Base-by-base conservation (phyloP, 2,329 filamentous ascomycete genomes). In the Diplodia seriata region DNA sequence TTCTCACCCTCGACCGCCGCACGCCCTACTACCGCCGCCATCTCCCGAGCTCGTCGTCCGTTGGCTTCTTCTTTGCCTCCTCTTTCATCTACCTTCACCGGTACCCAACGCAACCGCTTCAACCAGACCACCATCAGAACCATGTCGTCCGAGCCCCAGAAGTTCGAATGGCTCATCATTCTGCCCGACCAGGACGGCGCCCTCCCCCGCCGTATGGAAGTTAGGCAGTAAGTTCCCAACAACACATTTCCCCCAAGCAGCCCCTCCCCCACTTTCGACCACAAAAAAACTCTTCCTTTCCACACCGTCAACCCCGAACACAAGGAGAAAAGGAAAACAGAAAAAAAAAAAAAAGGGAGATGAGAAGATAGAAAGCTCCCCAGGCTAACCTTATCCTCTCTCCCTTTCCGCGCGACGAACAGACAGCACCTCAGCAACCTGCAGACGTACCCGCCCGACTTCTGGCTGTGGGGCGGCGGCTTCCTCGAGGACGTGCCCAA, bases 391-490 rank as follows among this genome's bases (percentile, higher is more conserved):
- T 20, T 3, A 11, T 47, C 4, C n/a, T 26, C 3, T 26, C 3
- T 26, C 26, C 3, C 26, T 26, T 26, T 26, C 26, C 26, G 26
- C 43, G 9, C 9, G 8, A 12, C 33, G 31, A 36, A 47, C 49
- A 80, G 79, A 63, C 71, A 79, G 67, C 90, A 92, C 74, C 84
- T 92, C 15, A 81, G 81, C 64, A 83, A 83, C 68, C 76, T 91
- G 66, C 53, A 79, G 84, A 0, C 74, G 20, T 77, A 87, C 65
- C 84, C 88, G 6, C 79, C 83, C 2, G 89, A 90, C 2, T 77
- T 82, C 56, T 81, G 85, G 74, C 88, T 90, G 75, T 85, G 89
- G 76, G 91, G 91, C 72, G 89, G 89, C 51, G 91, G 90, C 26
- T 82, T 90, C 64, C 81, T 94, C 8, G 85, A 90, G 51, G 84